Evolutionary conservation across 1,139 yeast species (phyloP), one percentile per base, ranked within the genome.

Genomic region (Hansenula anomala): DNA sequence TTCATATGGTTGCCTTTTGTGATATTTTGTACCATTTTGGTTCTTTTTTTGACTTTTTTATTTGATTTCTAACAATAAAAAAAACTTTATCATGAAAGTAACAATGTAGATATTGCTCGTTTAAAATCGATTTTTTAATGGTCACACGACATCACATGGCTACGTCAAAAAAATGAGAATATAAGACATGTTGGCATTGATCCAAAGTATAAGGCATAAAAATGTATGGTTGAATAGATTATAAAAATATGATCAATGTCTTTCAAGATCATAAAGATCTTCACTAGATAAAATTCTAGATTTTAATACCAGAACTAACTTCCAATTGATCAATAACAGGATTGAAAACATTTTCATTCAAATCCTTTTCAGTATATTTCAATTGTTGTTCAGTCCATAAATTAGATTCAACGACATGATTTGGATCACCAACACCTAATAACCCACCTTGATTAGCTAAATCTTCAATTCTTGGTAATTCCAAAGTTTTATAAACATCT

Each of bases 321-420:
- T 75, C 87, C 48, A 80, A 61, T 42, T 80, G 78, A 32, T 68
- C 66, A 51, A 81, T 69, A 25, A 69, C 65, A 15, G 89, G 87
- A 39, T 80, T 74, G 44, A 68, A 47, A 23, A 81, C 88, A 50
- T 82, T 84, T 33, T 76, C 67, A 57, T 83, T 78, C 64, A 84
- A 71, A 55, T 78, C 83, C 9, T 64, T 58, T 53, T 82, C 80
- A 23, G 74, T 70, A 62, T 81, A 75, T 6, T 59, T 46, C 62
- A 90, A 73, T 62, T 87, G 95, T 44, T 74, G 77, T 42, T 81
- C 84, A 36, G 96, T 87, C 98, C 98, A 92, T 53, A 92, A 69
- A 30, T 72, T 72, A 30, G 60, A 51, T 39, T 74, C 73, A 22
- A 71, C 63, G 33, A 61, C 57, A 30, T 71, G 67, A 23, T 70